Base-by-base conservation (phyloP, 164 flowering plant species). In the Macadamia integrifolia region DNA sequence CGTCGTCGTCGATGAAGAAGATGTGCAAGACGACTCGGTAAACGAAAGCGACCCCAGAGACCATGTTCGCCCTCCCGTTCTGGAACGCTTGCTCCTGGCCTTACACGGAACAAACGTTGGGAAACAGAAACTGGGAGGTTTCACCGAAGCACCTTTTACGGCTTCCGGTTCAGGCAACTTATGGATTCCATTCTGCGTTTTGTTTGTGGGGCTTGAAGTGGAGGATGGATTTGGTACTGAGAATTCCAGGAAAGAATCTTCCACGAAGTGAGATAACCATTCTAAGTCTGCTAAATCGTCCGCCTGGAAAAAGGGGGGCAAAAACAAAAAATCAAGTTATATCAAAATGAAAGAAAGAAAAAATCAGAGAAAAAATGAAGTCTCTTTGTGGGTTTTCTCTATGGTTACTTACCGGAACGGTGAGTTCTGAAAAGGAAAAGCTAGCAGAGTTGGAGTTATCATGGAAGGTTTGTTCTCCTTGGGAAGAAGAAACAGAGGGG, bases 201-300 rank as follows among this genome's bases (percentile, higher is more conserved):
- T 53, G 2, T 53, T n/a, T 17, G 57, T 14, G 13, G 57, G 57
- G 18, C 15, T 53, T 53, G 40, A 35, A 5, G 5, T 17, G 57
- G 57, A 14, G 57, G 57, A 14, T 53, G 83, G 76, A 64, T 44
- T 67, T 46, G 70, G 58, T 28, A 80, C 68, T 3, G 89, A 76
- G 17, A 80, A 59, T 28, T 74, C 87, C 10, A 87, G 64, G 48
- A 75, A 62, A n/a, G 89, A 81, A 80, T 92, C 97, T 63, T 92
- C 93, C 42, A 88, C 92, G 62, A 89, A 83, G 60, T 75, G 85
- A 32, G 97, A 92, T 52, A 88, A 76, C 89, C 91, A 85, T 77
- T 89, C 97, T 3, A 92, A 77, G 68, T 79, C 77, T 62, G 76
- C 90, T 65, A 84, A 29, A n/a, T 92, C 97, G 35, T 88, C 96